Percentiles rank a stretch among this genome's conserved stretches.
phyloP scores from a whole-genome alignment of 805 yeast species.

The Yamadazyma paraphyllophila region DNA sequence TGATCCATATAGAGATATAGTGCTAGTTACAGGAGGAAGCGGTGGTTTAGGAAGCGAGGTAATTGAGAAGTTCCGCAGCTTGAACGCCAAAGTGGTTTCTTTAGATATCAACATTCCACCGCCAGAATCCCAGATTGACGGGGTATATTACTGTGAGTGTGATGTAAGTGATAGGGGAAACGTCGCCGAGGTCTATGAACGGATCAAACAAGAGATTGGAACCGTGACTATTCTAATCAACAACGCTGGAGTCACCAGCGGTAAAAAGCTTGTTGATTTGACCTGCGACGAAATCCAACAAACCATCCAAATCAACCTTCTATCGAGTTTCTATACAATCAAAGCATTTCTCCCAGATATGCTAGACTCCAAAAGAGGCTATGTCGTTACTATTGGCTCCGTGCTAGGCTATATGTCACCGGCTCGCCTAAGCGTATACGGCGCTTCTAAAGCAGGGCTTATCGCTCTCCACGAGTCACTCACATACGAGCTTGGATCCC shows the following conservation, averaged over 20 bases:
- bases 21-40: conserved; percentile 80
- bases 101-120: conserved; percentile 57
- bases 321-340: conserved; percentile 67
- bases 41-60: conserved; percentile 76
- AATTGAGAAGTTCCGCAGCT: conserved; percentile 40
- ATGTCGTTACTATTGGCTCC: conserved; percentile 77
- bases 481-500: conserved; percentile 63
- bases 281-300: conserved; percentile 57
- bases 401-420: conserved; percentile 85
- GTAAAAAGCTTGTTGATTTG: conserved; percentile 54
- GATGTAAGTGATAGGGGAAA: conserved; percentile 60
- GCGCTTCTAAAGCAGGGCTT: conserved; percentile 86
- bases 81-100: conserved; percentile 56
- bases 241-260: conserved; percentile 78
- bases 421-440: conserved; percentile 76
- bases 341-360: conserved; percentile 73
- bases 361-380: conserved; percentile 62
- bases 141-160: conserved; percentile 59
- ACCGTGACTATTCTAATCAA: conserved; percentile 67
- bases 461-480: conserved; percentile 83
- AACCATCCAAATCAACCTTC: conserved; percentile 63
- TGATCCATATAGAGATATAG: conserved; percentile 57
- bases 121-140: conserved; percentile 21
- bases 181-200: conserved; percentile 39
- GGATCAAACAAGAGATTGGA: conserved; percentile 52